Evolutionary conservation across 2,329 filamentous ascomycete species (phyloP), one percentile per base, ranked within the genome.

Genomic region (Penicillium sp.): DNA sequence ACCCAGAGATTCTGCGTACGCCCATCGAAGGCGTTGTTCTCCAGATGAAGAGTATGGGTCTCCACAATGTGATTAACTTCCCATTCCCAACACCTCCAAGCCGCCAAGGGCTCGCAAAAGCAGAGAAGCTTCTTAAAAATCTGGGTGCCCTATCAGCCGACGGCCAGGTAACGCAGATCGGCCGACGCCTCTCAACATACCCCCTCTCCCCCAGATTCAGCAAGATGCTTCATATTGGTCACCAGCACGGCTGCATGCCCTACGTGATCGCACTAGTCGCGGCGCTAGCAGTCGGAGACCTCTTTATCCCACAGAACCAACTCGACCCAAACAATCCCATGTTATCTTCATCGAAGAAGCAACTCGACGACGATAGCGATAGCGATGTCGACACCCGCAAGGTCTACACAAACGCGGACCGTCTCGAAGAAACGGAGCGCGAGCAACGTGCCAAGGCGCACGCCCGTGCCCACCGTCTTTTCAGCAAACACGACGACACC

Each of bases 71-170:
- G 7, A 83, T 90, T 69, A 95, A 94, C 72, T 99, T 99, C 70
- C 94, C 95, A 0, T 99, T 97, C 70, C 94, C 94, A 4, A 97
- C 93, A 13, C 86, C 91, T 0, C 94, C 94, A 1, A 87, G 91
- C 64, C 82, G 86, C 13, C 79, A 85, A 49, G 90, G 86, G 59
- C 79, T 99, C 18, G 83, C 84, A 45, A 90, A 88, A 67, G 91
- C 94, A 0, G 94, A 99, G 75, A 91, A 88, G 67, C 80, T 97
- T 7, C 79, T 99, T 8, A 86, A 84, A 43, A 95, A 96, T 69
- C 81, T 99, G 3, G 90, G 90, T 0, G 94, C 93, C 1, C 79
- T 97, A 30, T 84, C 85, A 10, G 63, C 81, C 0, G 80, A 82
- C 9, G 90, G 91, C 0, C 84, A 88, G 63, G 86, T 97, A 16